Evolutionary conservation across 2,329 filamentous ascomycete species (phyloP).

Genomic region (Proliferodiscus dingleyae): DNA sequence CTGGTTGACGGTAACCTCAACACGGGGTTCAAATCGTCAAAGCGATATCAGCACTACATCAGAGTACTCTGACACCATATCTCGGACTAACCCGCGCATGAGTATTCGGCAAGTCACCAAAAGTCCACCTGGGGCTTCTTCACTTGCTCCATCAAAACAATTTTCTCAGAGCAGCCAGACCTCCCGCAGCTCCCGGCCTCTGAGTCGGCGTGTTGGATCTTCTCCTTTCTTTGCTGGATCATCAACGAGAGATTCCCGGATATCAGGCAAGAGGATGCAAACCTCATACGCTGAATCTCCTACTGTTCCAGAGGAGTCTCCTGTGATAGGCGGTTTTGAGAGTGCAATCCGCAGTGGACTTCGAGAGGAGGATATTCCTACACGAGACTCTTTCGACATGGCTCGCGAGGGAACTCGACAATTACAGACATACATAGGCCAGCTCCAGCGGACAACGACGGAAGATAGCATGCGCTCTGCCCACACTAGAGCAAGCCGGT

Average conservation of each 20-base stretch:
- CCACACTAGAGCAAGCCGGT: constrained; percentile 23
- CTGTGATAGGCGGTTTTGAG: constrained; percentile 8
- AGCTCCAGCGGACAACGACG: constrained; percentile 12
- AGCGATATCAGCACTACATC: constrained; percentile 20
- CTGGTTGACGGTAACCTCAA: constrained; percentile 19
- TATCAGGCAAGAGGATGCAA: constrained; percentile 10
- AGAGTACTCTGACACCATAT: constrained; percentile 17
- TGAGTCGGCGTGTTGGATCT: constrained; percentile 23
- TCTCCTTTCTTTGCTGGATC: constrained; percentile 29
- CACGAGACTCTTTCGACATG: constrained; percentile 21
- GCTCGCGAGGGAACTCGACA: constrained; percentile 27
- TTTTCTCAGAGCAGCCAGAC: constrained; percentile 6
- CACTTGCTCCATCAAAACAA: neutral
- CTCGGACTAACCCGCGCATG: constrained; percentile 1
- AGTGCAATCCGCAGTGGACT: constrained; percentile 7
- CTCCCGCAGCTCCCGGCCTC: constrained; percentile 16
- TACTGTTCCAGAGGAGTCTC: constrained; percentile 24
- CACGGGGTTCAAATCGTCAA: constrained; percentile 3
- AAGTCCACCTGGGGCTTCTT: constrained; percentile 11
- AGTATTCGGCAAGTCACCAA: constrained; percentile 19
- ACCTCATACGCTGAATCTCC: constrained; percentile 24
- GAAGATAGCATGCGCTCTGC: constrained; percentile 16
- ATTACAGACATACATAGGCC: constrained; percentile 22
- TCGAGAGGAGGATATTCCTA: constrained; percentile 9
- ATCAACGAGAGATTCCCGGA: constrained; percentile 13